phyloP scores from a whole-genome alignment of 2,329 filamentous ascomycete species.

The Ophiostoma piceae region DNA sequence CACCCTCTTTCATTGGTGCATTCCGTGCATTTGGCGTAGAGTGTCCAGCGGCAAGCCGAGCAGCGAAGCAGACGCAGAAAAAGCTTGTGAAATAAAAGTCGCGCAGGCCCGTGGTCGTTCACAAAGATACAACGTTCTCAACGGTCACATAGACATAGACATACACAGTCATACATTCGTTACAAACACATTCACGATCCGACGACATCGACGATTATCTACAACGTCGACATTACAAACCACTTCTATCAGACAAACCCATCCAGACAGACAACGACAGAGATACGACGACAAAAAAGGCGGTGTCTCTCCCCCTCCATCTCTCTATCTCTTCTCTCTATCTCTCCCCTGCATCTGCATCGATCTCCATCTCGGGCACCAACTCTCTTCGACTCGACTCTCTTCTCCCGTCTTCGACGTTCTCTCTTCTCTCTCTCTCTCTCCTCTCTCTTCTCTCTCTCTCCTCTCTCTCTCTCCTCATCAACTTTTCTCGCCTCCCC shows the following conservation, averaged over 20 bases:
- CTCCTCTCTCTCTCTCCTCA: neutral
- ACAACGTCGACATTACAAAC: neutral
- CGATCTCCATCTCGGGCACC: too few species aligned
- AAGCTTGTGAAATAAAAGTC: constrained; percentile 10
- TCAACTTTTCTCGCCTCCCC: neutral
- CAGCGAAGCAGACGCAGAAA: neutral
- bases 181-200: neutral
- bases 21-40: neutral
- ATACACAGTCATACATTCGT: neutral
- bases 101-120: neutral
- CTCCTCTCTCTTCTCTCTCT: neutral
- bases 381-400: neutral
- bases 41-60: neutral
- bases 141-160: neutral
- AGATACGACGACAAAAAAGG: neutral
- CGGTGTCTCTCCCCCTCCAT: neutral
- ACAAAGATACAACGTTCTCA: neutral
- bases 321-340: neutral
- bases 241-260: neutral
- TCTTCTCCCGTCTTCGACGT: neutral
- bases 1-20: constrained; percentile 1
- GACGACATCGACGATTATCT: neutral
- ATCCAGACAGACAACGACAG: neutral
- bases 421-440: too few species aligned
- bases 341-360: neutral